Evolutionary conservation across 164 flowering plant species (phyloP), one percentile per base, ranked within the genome.

Genomic region (Piper betle): DNA sequence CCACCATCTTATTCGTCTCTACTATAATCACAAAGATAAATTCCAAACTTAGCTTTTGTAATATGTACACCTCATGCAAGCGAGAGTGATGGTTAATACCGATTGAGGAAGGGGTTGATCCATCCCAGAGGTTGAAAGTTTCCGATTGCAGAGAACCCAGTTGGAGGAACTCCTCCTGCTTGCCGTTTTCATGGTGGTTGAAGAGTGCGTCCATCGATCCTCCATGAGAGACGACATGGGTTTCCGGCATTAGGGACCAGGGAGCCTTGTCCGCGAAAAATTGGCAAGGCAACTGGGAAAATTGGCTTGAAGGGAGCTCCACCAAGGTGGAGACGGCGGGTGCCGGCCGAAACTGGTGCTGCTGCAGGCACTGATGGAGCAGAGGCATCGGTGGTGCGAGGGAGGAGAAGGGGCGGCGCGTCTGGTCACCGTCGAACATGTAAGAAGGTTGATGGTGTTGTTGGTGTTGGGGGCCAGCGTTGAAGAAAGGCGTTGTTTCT

Each of bases 251-350:
- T 15, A 43, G 50, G 2, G 50, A 43, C 50, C 50, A 15, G 10
- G 50, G 50, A 43, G 50, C 2, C 12, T 6, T n/a, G 46, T 18
- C n/a, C 7, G 57, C 50, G 8, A 43, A 3, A 15, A 15, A 43
- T 2, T 10, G 50, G 50, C 6, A 10, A 6, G 50, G 50, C n/a
- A n/a, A n/a, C n/a, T 50, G 38, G 10, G 39, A 10, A 38, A 43
- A 10, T 43, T 43, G 50, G 50, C 50, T 43, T 43, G 50, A 43
- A 43, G 77, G 75, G 75, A 75, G 78, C 75, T 77, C 73, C 75
- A 66, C 1, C 61, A 65, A 71, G 53, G 63, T 37, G 56, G 71
- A 12, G 43, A 39, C 17, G 59, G 65, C 62, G 42, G 63, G 69
- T 39, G 66, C 42, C 63, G 37, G 57, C 4, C 38, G 15, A 7